A percentile compares a stretch with the other conserved stretches of the same genome.
These are phyloP conservation scores for Fomitopsis pinicola DNA, from an alignment of 1,284 basidiomycete genomes.

Conservation along the genomic window DNA sequence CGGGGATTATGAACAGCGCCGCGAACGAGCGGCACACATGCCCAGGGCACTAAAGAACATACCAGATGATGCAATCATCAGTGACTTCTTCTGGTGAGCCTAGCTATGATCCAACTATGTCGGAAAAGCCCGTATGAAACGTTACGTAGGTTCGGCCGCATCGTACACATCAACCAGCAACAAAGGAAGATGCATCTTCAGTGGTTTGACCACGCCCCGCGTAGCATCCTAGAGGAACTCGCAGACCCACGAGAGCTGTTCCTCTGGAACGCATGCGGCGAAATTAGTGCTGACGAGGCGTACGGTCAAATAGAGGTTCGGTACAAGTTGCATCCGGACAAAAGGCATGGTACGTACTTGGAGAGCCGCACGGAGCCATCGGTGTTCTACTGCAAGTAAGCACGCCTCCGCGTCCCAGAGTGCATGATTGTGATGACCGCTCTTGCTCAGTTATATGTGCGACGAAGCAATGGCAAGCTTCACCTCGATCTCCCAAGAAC, in stretches of 20 bases:
- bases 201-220: constrained; percentile 65
- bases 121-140: neutral
- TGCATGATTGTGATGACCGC: neutral
- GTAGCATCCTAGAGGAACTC: constrained; percentile 53
- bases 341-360: neutral
- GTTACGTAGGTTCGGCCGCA: constrained; percentile 56
- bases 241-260: constrained; percentile 63
- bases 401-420: neutral
- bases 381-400: constrained; percentile 61
- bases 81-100: constrained; percentile 58
- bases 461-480: constrained; percentile 27
- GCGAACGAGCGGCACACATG: constrained; percentile 18
- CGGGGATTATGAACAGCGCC: constrained; percentile 23
- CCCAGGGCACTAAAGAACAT: constrained; percentile 28
- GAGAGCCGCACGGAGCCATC: neutral
- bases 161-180: constrained; percentile 46
- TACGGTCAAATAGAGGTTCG: constrained; percentile 43
- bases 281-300: constrained; percentile 35
- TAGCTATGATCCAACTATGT: neutral
- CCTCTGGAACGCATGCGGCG: constrained; percentile 49
- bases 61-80: constrained; percentile 34
- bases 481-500: constrained; percentile 23
- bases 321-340: neutral
- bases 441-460: constrained; percentile 22
- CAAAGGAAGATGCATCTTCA: constrained; percentile 50